phyloP scores from a whole-genome alignment of 129 eudicot genomes.

The Tagetes patula region DNA sequence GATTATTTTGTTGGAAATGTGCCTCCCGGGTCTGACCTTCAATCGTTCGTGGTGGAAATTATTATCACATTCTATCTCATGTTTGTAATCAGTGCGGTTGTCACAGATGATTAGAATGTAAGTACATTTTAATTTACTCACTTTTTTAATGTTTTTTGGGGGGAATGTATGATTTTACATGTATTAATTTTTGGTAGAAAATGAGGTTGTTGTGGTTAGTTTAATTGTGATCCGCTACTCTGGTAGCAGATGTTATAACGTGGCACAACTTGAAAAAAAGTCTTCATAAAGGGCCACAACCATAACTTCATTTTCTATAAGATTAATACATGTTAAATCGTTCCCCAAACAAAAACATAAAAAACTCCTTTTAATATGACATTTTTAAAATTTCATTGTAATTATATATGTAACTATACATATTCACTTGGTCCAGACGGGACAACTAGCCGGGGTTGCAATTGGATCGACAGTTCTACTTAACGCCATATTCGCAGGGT shows the following conservation, averaged over 20 bases:
- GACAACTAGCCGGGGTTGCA: conserved; percentile 30
- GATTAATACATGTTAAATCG: no score
- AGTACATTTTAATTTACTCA: conserved; percentile 18
- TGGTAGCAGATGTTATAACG: no score
- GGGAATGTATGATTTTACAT: no score
- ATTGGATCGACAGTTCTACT: conserved; percentile 23
- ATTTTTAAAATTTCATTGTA: background rate
- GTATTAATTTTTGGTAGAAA: no score
- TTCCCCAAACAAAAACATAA: no score
- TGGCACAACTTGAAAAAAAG: no score
- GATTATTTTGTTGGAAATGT: conserved; percentile 63
- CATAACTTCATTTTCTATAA: no score
- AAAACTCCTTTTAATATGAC: background rate
- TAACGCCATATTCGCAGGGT: conserved; percentile 18
- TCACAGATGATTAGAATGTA: conserved; percentile 82
- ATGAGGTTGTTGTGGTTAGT: no score
- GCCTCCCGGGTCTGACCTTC: conserved; percentile 54
- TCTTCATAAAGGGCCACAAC: no score
- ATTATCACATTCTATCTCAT: conserved; percentile 79
- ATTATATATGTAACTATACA: background rate
- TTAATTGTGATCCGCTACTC: no score
- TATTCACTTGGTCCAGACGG: background rate
- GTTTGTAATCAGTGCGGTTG: conserved; percentile 76
- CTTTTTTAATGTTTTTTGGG: no score
- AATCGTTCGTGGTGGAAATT: conserved; percentile 62